phyloP scores from a whole-genome alignment of 106 monocot species.

The Acorus gramineus region DNA sequence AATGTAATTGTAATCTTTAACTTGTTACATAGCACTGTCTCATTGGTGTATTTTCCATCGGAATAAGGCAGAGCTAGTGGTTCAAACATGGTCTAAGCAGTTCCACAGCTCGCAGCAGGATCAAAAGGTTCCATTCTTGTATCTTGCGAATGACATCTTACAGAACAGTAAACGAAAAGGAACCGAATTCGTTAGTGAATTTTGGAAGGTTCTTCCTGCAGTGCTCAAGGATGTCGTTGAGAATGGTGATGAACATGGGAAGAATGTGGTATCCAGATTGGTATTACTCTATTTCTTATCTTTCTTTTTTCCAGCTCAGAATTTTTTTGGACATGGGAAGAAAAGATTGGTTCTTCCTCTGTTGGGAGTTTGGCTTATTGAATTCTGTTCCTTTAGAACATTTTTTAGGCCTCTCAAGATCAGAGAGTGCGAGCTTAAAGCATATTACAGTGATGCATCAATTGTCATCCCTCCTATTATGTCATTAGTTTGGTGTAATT shows the following conservation, averaged over 20 bases:
- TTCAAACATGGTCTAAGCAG: conserved; percentile 92
- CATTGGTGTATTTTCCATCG: conserved; percentile 99
- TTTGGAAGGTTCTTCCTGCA: conserved; percentile 97
- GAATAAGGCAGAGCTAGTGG: conserved; percentile 84
- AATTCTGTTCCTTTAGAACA: too few relatives aligned
- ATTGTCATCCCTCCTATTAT: too few relatives aligned
- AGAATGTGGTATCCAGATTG: conserved; percentile 72
- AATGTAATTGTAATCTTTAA: conserved; percentile 32
- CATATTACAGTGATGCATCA: too few relatives aligned
- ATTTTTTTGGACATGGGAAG: neutral
- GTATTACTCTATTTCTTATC: conserved; percentile 15
- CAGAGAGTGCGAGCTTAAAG: too few relatives aligned
- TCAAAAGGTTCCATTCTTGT: conserved; percentile 62
- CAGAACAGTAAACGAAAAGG: conserved; percentile 90
- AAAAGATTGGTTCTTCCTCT: too few relatives aligned
- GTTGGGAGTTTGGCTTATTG: too few relatives aligned
- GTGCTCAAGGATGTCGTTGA: conserved; percentile 79
- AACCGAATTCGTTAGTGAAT: conserved; percentile 87
- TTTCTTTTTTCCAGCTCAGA: neutral
- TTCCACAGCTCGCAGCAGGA: conserved; percentile 74
- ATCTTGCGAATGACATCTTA: conserved; percentile 95
- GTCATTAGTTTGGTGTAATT: too few relatives aligned
- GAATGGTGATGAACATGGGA: conserved; percentile 78
- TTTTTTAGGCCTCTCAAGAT: too few relatives aligned
- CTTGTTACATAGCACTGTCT: conserved; percentile 52